phyloP scores from a whole-genome alignment of 257 asterid genomes.

The Salvia splendens region DNA sequence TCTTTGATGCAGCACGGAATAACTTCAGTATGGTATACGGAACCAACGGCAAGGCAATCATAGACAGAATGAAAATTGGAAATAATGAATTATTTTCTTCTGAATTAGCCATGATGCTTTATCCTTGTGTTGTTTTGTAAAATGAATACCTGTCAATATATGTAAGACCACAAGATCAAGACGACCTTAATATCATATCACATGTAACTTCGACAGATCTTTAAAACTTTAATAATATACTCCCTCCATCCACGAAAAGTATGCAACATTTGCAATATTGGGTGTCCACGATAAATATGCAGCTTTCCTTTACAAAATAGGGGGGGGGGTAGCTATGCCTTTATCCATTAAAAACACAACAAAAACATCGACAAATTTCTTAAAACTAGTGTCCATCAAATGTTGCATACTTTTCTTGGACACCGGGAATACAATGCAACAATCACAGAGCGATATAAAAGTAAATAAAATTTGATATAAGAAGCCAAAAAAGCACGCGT shows the following conservation, averaged over 20 bases:
- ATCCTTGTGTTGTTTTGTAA: constrained; percentile 25
- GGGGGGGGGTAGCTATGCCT: no score
- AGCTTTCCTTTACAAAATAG: no score
- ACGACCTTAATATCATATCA: neutral
- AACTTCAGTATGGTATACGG: constrained; percentile 81
- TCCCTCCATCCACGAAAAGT: no score
- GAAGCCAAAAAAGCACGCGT: neutral
- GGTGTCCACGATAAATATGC: no score
- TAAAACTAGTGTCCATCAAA: no score
- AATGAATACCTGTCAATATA: constrained; percentile 45
- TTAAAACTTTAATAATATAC: neutral
- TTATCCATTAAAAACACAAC: no score
- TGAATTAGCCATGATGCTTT: constrained; percentile 64
- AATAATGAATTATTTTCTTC: constrained; percentile 81
- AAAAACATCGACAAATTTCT: no score
- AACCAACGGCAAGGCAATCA: constrained; percentile 80
- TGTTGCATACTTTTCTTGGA: no score
- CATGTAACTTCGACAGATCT: constrained; percentile 19
- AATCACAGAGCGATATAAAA: neutral
- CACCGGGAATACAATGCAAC: constrained; percentile 1
- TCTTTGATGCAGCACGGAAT: constrained; percentile 65
- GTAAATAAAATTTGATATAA: neutral
- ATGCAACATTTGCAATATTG: no score
- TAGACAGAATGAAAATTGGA: constrained; percentile 82
- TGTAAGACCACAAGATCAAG: constrained; percentile 1